These are phyloP conservation scores for Cephalotrichum gorgonifer DNA, from an alignment of 2,329 filamentous ascomycete species.

Conservation along the genomic window DNA sequence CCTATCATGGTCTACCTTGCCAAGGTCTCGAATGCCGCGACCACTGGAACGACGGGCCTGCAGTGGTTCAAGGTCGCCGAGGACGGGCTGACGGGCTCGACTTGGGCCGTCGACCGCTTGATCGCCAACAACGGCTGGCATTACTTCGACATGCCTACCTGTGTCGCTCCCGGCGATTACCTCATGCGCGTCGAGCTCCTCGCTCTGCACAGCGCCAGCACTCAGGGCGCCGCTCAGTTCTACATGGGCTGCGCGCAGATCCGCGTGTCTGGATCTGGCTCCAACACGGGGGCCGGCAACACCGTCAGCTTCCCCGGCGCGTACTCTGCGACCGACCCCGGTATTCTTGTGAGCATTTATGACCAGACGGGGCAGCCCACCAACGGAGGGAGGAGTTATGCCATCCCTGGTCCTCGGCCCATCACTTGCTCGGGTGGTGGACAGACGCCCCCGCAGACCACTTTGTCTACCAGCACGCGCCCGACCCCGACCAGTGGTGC, in stretches of 20 bases:
- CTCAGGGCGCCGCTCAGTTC: constrained; percentile 13
- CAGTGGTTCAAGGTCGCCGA: constrained; percentile 44
- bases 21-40: constrained; percentile 35
- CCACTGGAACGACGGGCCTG: constrained; percentile 22
- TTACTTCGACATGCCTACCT: constrained; percentile 25
- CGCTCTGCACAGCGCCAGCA: constrained; percentile 26
- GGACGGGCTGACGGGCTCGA: constrained; percentile 20
- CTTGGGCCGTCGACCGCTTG: constrained; percentile 19
- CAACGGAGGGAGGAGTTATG: constrained; percentile 20
- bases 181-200: constrained; percentile 30
- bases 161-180: constrained; percentile 29
- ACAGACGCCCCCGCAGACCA: not conserved
- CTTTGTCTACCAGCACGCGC: not conserved
- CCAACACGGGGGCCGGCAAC: constrained; percentile 10
- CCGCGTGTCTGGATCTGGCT: constrained; percentile 14
- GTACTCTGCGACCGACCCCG: constrained; percentile 21
- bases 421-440: constrained; percentile 13
- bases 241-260: constrained; percentile 16
- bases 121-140: constrained; percentile 17
- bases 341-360: constrained; percentile 23
- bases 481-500: constrained; percentile 12
- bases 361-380: constrained; percentile 17
- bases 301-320: constrained; percentile 23
- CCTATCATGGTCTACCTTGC: constrained; percentile 37
- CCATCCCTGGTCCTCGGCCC: constrained; percentile 21